Conservation (phyloP, 2,329 filamentous ascomycete species). For the Cladophialophora yegresii region DNA sequence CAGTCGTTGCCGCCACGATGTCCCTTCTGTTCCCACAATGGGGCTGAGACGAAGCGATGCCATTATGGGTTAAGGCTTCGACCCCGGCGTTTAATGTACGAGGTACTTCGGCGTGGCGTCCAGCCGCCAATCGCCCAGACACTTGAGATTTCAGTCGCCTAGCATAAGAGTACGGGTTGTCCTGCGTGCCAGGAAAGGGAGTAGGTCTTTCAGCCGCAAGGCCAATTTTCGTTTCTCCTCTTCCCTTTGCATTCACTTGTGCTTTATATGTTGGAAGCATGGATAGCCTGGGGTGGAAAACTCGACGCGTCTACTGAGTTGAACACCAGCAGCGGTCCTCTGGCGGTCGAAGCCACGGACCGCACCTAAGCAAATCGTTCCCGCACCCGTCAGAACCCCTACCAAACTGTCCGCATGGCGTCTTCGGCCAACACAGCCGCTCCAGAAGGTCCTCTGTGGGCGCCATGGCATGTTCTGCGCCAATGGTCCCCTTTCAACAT, state of each 20-base stretch:
- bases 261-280: background rate
- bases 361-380: conserved; percentile 1
- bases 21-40: background rate
- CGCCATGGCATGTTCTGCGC: conserved; percentile 26
- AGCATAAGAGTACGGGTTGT: background rate
- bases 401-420: background rate
- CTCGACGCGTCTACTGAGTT: background rate
- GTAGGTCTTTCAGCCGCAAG: background rate
- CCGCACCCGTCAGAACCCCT: background rate
- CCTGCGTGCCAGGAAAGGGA: background rate
- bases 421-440: conserved; percentile 1
- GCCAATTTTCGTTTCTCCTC: background rate
- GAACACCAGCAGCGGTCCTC: background rate
- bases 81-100: background rate
- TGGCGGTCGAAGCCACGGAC: background rate
- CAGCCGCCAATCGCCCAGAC: conserved; percentile 2
- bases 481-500: conserved; percentile 33
- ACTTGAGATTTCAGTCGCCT: background rate
- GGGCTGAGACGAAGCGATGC: conserved; percentile 11
- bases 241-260: background rate
- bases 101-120: background rate
- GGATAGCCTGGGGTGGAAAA: background rate
- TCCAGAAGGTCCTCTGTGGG: conserved; percentile 14
- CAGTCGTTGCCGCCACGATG: background rate
- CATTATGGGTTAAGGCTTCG: conserved; percentile 1